These are phyloP conservation scores for Lasiodiplodia gonubiensis DNA, from an alignment of 2,329 filamentous ascomycete genomes.

Conservation along the genomic window DNA sequence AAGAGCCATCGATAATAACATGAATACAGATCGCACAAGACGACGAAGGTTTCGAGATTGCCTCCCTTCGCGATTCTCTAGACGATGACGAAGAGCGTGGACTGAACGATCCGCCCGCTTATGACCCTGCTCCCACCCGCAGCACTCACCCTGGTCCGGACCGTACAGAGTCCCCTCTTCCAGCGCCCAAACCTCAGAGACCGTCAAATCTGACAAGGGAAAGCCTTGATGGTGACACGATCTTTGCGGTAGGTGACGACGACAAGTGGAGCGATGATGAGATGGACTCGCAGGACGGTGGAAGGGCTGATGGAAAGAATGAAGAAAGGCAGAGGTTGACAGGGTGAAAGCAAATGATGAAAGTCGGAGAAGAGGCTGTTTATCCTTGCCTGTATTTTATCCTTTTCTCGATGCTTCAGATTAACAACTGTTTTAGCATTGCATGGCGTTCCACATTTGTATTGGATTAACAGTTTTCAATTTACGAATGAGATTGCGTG, in stretches of 20 bases:
- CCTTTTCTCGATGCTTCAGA: background rate
- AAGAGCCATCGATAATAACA: conserved; percentile 36
- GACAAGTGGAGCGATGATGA: conserved; percentile 85
- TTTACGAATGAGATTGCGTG: background rate
- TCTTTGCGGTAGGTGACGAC: conserved; percentile 90
- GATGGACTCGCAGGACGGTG: conserved; percentile 45
- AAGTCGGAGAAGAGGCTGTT: background rate
- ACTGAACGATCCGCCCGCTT: conserved; percentile 42
- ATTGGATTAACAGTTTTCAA: background rate
- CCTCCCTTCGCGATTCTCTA: conserved; percentile 79
- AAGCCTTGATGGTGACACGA: conserved; percentile 85
- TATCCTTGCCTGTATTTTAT: background rate
- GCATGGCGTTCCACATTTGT: conserved; percentile 9
- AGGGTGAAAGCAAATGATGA: conserved; percentile 26
- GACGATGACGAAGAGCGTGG: conserved; percentile 66
- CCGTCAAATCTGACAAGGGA: conserved; percentile 59
- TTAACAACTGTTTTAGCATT: conserved; percentile 8
- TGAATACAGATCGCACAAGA: conserved; percentile 80
- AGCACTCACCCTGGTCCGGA: conserved; percentile 33
- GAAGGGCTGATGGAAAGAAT: conserved; percentile 47
- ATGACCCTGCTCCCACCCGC: conserved; percentile 47
- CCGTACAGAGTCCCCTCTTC: conserved; percentile 54
- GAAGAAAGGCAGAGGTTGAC: conserved; percentile 39
- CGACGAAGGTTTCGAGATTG: conserved; percentile 96
- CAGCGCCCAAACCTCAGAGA: conserved; percentile 58